Conservation (phyloP, 805 yeast species). For the Lipomyces japonicus region DNA sequence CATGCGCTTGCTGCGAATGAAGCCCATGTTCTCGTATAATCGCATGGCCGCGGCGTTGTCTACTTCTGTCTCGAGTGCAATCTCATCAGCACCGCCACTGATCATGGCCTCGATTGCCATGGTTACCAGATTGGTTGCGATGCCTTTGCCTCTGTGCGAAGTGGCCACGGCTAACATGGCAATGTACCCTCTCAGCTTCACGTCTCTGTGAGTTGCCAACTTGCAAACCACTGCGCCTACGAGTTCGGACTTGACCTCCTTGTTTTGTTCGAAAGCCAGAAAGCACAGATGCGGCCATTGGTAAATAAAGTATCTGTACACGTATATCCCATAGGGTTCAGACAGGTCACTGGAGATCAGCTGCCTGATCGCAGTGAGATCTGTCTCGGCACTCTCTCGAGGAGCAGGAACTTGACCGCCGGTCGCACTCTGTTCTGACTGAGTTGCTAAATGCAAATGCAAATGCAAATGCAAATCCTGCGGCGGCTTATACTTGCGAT, state of each 20-base stretch:
- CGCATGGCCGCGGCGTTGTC: conserved; percentile 65
- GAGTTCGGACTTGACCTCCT: conserved; percentile 28
- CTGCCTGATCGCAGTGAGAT: conserved; percentile 37
- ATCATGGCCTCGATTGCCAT: conserved; percentile 63
- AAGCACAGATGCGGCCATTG: conserved; percentile 87
- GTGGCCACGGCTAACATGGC: conserved; percentile 92
- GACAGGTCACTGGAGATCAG: conserved; percentile 72
- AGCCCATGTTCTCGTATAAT: conserved; percentile 73
- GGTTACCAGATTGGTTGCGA: conserved; percentile 70
- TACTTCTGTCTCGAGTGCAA: conserved; percentile 84
- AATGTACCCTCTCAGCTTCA: conserved; percentile 80
- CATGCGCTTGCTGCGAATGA: conserved; percentile 67
- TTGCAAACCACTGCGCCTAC: conserved; percentile 79
- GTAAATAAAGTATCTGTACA: conserved; percentile 82
- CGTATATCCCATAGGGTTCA: conserved; percentile 93
- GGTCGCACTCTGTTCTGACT: background rate
- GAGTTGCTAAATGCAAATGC: background rate
- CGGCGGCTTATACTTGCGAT: conserved; percentile 13
- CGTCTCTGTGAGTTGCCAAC: conserved; percentile 68
- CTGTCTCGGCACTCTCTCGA: conserved; percentile 31
- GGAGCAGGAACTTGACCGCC: background rate
- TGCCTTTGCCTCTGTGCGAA: conserved; percentile 68
- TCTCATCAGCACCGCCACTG: conserved; percentile 67
- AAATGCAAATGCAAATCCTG: background rate
- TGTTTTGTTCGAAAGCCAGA: conserved; percentile 43